These are phyloP conservation scores for Histomonas meleagridis DNA, from an alignment of 208 protist species.

Conservation along the genomic window DNA sequence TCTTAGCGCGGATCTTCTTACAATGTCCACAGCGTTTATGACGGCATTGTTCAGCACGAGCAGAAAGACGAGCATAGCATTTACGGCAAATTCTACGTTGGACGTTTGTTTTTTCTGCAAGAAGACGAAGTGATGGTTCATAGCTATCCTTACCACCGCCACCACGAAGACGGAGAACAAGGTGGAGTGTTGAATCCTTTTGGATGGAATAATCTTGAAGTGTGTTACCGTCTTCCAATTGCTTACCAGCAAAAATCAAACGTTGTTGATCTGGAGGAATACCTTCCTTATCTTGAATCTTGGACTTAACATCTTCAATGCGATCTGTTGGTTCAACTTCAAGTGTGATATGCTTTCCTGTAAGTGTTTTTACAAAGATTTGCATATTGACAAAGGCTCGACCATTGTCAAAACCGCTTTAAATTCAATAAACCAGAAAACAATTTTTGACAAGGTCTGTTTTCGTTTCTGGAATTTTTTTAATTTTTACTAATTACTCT, in stretches of 20 bases:
- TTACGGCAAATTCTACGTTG: slow-evolving; percentile 16
- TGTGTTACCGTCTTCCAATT: slow-evolving; percentile 62
- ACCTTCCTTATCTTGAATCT: slow-evolving; percentile 95
- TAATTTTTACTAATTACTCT: too few relatives aligned
- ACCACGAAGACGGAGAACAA: slow-evolving; percentile 72
- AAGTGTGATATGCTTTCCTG: slow-evolving; percentile 92
- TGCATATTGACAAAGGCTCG: slow-evolving; percentile 62
- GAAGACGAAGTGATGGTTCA: not conserved
- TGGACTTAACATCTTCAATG: slow-evolving; percentile 88
- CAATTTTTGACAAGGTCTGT: too few relatives aligned
- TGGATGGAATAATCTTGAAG: slow-evolving; percentile 62
- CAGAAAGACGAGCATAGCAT: slow-evolving; percentile 26
- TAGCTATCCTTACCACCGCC: slow-evolving; percentile 94
- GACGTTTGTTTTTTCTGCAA: slow-evolving; percentile 25
- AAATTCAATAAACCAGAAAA: too few relatives aligned
- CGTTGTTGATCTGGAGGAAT: slow-evolving; percentile 60
- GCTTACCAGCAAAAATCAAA: slow-evolving; percentile 62
- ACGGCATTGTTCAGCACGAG: not conserved
- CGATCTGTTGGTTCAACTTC: slow-evolving; percentile 84
- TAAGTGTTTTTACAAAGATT: slow-evolving; percentile 85
- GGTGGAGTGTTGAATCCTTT: slow-evolving; percentile 93
- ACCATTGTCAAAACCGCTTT: too few relatives aligned
- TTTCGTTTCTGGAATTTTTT: too few relatives aligned
- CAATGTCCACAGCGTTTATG: slow-evolving; percentile 8
- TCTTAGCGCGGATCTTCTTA: slow-evolving; percentile 17